phyloP scores from a whole-genome alignment of 2,329 filamentous ascomycete genomes.

The Pseudogymnoascus sp. region DNA sequence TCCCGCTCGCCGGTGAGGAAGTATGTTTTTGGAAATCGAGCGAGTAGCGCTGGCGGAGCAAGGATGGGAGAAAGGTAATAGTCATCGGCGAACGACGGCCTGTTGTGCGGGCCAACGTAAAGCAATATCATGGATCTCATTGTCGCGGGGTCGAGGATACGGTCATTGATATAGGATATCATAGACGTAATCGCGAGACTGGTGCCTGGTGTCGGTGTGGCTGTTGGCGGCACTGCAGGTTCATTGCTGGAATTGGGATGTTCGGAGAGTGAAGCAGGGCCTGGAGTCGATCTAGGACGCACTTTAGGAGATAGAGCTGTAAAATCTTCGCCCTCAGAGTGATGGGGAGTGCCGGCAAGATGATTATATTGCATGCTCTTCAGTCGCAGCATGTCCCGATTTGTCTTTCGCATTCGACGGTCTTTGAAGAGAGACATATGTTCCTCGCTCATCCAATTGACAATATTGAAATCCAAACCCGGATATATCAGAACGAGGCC shows the following conservation, averaged over 20 bases:
- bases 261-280: neutral
- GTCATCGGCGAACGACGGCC: constrained; percentile 86
- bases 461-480: constrained; percentile 90
- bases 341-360: constrained; percentile 74
- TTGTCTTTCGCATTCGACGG: constrained; percentile 67
- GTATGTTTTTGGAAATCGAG: constrained; percentile 87
- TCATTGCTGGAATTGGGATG: neutral
- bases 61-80: constrained; percentile 85
- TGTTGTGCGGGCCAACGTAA: constrained; percentile 88
- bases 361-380: constrained; percentile 88
- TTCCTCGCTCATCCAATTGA: constrained; percentile 98
- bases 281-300: neutral
- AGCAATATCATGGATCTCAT: constrained; percentile 99
- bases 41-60: constrained; percentile 75
- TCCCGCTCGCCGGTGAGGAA: constrained; percentile 93
- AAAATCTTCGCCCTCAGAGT: constrained; percentile 63
- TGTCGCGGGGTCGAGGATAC: constrained; percentile 92
- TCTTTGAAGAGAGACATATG: constrained; percentile 93
- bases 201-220: constrained; percentile 38
- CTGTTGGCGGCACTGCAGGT: neutral
- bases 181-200: constrained; percentile 93
- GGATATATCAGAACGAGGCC: constrained; percentile 85
- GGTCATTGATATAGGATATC: constrained; percentile 96
- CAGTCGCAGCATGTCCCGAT: constrained; percentile 67
- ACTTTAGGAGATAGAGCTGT: neutral